Percentiles rank a stretch among this genome's conserved stretches.
phyloP scores from a whole-genome alignment of 352 stramenopile species.

The Pythium insidiosum region DNA sequence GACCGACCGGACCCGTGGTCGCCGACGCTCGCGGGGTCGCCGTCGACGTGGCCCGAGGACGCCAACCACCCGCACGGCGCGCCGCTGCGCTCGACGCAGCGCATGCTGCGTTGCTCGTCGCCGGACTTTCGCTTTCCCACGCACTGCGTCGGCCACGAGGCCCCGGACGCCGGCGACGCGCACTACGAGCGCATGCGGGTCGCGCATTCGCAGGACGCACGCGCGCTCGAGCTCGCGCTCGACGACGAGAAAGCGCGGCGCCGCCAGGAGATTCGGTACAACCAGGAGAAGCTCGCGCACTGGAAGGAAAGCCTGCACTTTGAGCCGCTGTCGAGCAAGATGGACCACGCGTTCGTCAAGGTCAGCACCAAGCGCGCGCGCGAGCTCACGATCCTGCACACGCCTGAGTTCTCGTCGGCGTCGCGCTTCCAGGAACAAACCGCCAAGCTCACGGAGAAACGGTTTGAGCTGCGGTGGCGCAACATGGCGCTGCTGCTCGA shows the following conservation, averaged over 20 bases:
- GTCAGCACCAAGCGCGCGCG: constrained; percentile 25
- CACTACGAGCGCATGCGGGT: constrained; percentile 18
- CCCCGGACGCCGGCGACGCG: constrained; percentile 4
- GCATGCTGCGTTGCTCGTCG: constrained; percentile 39
- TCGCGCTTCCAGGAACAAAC: constrained; percentile 28
- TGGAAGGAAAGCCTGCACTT: constrained; percentile 42
- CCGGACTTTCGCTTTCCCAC: constrained; percentile 24
- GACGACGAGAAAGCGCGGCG: constrained; percentile 25
- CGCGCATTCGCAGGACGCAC: constrained; percentile 17
- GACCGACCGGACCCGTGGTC: constrained; percentile 24
- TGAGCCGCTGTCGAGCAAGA: constrained; percentile 28
- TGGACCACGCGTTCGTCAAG: constrained; percentile 33
- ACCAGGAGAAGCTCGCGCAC: constrained; percentile 23
- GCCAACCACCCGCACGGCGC: constrained; percentile 29
- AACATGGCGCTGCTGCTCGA: constrained; percentile 36
- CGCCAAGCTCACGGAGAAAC: constrained; percentile 19
- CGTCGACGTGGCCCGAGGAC: constrained; percentile 44
- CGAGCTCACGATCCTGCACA: constrained; percentile 41
- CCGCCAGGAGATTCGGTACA: constrained; percentile 21
- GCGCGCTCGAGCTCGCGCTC: constrained; percentile 20
- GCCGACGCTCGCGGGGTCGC: constrained; percentile 27
- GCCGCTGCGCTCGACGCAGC: constrained; percentile 15
- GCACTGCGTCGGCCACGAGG: constrained; percentile 15
- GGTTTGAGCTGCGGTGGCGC: constrained; percentile 38
- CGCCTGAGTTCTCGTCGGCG: constrained; percentile 28